Conservation (phyloP, 768 basidiomycete species). For the Nevesoporus exiguus region DNA sequence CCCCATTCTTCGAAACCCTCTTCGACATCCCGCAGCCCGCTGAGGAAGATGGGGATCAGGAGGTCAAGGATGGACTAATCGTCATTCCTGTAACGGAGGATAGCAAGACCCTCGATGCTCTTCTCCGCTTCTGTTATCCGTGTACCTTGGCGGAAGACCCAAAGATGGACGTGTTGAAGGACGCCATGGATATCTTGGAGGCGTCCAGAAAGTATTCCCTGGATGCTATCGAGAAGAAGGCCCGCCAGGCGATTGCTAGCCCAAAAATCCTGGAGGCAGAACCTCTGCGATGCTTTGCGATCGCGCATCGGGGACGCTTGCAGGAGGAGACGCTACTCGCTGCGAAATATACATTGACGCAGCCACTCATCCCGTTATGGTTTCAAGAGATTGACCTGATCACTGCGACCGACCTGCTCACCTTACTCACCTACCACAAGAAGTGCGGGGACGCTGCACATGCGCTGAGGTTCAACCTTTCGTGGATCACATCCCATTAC, state of each 20-base stretch:
- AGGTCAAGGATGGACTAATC: constrained; percentile 12
- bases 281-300: not conserved
- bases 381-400: no score
- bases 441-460: no score
- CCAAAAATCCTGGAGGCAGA: not conserved
- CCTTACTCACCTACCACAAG: no score
- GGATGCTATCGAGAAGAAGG: not conserved
- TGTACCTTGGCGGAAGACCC: constrained; percentile 5
- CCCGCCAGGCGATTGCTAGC: not conserved
- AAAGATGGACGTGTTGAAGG: not conserved
- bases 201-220: constrained; percentile 1
- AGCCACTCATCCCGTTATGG: no score
- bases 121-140: constrained; percentile 26
- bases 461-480: no score
- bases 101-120: constrained; percentile 21
- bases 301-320: not conserved
- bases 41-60: constrained; percentile 7
- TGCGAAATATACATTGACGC: no score
- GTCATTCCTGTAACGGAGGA: constrained; percentile 20
- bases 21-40: constrained; percentile 29
- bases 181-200: not conserved
- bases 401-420: no score
- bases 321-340: constrained; percentile 1
- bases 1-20: constrained; percentile 21
- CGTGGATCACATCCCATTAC: no score